A percentile compares a stretch with the other conserved stretches of the same genome.
phyloP scores from a whole-genome alignment of 768 basidiomycete species.

The Lepiota venenata region DNA sequence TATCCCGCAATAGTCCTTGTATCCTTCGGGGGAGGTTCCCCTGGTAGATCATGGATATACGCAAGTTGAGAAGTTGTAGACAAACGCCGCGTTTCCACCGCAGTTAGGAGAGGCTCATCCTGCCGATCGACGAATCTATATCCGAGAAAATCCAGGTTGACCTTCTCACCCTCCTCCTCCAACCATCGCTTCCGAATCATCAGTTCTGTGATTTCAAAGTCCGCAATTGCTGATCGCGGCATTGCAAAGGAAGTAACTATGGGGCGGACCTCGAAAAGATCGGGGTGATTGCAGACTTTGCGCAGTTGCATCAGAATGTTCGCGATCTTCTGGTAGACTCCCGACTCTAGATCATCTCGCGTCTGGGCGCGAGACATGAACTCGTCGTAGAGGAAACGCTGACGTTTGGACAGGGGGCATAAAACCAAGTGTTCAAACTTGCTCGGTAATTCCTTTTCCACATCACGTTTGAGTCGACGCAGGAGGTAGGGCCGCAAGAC shows the following conservation, averaged over 20 bases:
- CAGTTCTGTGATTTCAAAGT: constrained; percentile 86
- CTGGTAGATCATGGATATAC: constrained; percentile 48
- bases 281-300: constrained; percentile 95
- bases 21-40: constrained; percentile 70
- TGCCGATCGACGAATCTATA: constrained; percentile 59
- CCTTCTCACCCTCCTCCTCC: constrained; percentile 43
- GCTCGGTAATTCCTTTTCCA: constrained; percentile 92
- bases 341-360: constrained; percentile 76
- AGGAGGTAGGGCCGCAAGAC: constrained; percentile 96
- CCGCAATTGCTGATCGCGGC: constrained; percentile 70
- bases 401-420: constrained; percentile 86
- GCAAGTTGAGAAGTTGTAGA: constrained; percentile 59
- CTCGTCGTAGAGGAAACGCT: constrained; percentile 94
- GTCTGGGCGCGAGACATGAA: constrained; percentile 92
- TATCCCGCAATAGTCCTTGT: constrained; percentile 74
- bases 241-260: constrained; percentile 75
- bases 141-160: constrained; percentile 64
- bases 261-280: constrained; percentile 87
- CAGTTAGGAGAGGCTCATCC: constrained; percentile 47
- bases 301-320: constrained; percentile 98
- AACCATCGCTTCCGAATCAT: constrained; percentile 76
- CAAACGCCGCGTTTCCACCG: constrained; percentile 50
- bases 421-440: constrained; percentile 90
- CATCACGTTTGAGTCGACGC: constrained; percentile 95
- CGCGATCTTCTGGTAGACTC: constrained; percentile 84